Percentiles rank a stretch among this genome's conserved stretches.
phyloP scores from a whole-genome alignment of 345 rosid species.

The Brassica cretica region DNA sequence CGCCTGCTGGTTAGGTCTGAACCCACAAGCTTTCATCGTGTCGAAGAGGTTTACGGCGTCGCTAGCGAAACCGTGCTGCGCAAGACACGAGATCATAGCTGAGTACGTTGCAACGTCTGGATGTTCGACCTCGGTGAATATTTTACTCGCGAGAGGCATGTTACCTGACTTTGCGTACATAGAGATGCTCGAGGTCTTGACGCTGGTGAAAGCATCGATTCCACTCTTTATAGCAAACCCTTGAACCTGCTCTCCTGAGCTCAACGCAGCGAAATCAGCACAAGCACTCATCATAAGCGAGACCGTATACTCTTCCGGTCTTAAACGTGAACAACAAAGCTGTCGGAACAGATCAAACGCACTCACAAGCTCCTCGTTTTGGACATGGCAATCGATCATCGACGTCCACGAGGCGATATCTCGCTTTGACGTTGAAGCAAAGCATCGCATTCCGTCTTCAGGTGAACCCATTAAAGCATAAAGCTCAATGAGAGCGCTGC shows the following conservation, averaged over 20 bases:
- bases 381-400: constrained; percentile 48
- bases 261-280: constrained; percentile 51
- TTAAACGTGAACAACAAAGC: constrained; percentile 38
- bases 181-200: constrained; percentile 51
- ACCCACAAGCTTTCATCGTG: constrained; percentile 38
- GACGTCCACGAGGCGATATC: constrained; percentile 60
- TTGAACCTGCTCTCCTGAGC: constrained; percentile 52
- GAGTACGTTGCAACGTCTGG: constrained; percentile 58
- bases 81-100: constrained; percentile 51
- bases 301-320: constrained; percentile 54
- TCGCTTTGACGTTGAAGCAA: constrained; percentile 42
- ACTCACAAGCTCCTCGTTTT: constrained; percentile 47
- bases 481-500: constrained; percentile 49
- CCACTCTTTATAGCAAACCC: constrained; percentile 51
- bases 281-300: constrained; percentile 55
- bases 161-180: constrained; percentile 59
- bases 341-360: constrained; percentile 50
- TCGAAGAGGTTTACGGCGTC: constrained; percentile 49
- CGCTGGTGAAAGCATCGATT: constrained; percentile 42
- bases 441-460: constrained; percentile 50
- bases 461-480: constrained; percentile 50
- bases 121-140: constrained; percentile 38
- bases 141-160: constrained; percentile 37
- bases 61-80: constrained; percentile 51
- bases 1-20: constrained; percentile 45